Evolutionary conservation across 106 monocot species (phyloP).

Genomic region (Allium sativum): DNA sequence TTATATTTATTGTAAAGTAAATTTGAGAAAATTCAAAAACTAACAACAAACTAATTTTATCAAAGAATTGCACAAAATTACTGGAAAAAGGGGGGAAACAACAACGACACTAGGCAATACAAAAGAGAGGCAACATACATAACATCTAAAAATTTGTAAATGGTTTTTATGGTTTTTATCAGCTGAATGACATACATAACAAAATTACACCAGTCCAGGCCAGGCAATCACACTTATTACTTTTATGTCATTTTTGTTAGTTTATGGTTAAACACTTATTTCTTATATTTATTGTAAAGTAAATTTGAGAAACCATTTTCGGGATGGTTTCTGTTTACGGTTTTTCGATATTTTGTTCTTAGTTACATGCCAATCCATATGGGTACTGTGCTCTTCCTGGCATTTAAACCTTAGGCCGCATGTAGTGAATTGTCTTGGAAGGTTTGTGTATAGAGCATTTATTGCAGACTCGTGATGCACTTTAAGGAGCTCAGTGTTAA

Average conservation of each 20-base stretch:
- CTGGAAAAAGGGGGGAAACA: too few species aligned
- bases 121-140: slow-evolving; percentile 26
- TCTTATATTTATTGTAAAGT: slow-evolving; percentile 81
- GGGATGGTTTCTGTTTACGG: slow-evolving; percentile 87
- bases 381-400: slow-evolving; percentile 91
- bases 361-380: slow-evolving; percentile 99
- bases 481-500: slow-evolving; percentile 73
- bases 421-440: slow-evolving; percentile 88
- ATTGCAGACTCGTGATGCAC: slow-evolving; percentile 69
- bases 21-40: too few species aligned
- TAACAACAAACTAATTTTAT: too few species aligned
- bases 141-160: too few species aligned
- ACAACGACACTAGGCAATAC: too few species aligned
- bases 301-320: slow-evolving; percentile 84
- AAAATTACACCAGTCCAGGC: too few species aligned
- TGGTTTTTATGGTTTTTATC: too few species aligned
- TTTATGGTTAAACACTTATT: slow-evolving; percentile 46
- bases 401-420: slow-evolving; percentile 76
- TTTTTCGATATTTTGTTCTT: slow-evolving; percentile 71
- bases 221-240: slow-evolving; percentile 83
- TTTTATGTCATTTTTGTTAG: slow-evolving; percentile 55
- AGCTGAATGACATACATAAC: too few species aligned
- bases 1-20: too few species aligned
- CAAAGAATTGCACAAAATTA: too few species aligned
- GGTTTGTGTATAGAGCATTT: slow-evolving; percentile 66